Percentiles rank a stretch among this genome's conserved stretches.
Evolutionary conservation across 306 rosid species (phyloP).

Genomic region (Lotus japonicus): DNA sequence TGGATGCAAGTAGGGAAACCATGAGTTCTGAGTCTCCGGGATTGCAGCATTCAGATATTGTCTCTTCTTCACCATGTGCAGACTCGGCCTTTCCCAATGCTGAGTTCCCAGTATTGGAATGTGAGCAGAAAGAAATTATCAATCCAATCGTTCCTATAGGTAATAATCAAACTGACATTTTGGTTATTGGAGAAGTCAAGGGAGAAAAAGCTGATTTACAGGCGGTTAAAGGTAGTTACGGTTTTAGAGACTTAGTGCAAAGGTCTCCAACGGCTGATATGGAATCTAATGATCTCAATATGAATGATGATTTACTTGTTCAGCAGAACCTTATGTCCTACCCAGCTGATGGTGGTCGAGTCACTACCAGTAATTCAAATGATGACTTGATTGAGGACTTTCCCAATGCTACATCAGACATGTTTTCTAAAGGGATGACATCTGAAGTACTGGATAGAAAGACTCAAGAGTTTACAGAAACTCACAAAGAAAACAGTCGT

Average conservation of each 20-base stretch:
- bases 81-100: conserved; percentile 29
- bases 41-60: conserved; percentile 25
- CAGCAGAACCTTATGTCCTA: conserved; percentile 26
- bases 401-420: conserved; percentile 27
- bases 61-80: conserved; percentile 18
- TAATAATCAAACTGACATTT: conserved; percentile 31
- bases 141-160: conserved; percentile 20
- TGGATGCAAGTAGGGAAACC: conserved; percentile 26
- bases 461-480: conserved; percentile 25
- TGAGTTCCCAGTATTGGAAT: conserved; percentile 25
- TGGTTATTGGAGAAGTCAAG: conserved; percentile 23
- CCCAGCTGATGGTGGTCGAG: conserved; percentile 27
- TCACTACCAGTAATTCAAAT: conserved; percentile 29
- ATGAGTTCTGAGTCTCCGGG: conserved; percentile 28
- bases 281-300: conserved; percentile 35
- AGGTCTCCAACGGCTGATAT: conserved; percentile 30
- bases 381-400: conserved; percentile 41
- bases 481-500: conserved; percentile 25
- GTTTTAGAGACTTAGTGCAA: conserved; percentile 23
- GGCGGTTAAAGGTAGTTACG: conserved; percentile 31
- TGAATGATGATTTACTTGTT: conserved; percentile 36
- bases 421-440: conserved; percentile 37
- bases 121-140: conserved; percentile 30
- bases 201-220: conserved; percentile 29
- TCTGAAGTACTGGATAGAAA: conserved; percentile 29